phyloP scores from a whole-genome alignment of 768 basidiomycete species.

The Psilocybe tampanensis region DNA sequence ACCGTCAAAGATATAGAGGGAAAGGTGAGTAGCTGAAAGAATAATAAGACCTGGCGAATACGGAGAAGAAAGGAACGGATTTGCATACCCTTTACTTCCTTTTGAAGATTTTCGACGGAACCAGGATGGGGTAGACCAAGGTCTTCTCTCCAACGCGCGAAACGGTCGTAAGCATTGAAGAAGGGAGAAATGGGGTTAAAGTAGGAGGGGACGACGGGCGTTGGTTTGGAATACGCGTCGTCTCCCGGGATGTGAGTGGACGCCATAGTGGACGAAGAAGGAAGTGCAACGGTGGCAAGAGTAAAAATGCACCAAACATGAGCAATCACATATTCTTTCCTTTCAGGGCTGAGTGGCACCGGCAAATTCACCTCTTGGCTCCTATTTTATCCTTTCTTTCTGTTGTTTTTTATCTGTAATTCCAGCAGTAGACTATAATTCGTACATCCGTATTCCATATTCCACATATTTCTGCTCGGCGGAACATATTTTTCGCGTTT shows the following conservation, averaged over 20 bases:
- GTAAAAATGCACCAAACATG: slow-evolving; percentile 43
- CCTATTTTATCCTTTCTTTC: neutral
- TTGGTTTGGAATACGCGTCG: slow-evolving; percentile 31
- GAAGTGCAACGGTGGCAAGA: slow-evolving; percentile 32
- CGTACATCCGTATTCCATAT: neutral
- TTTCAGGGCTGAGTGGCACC: neutral
- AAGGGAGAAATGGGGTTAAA: slow-evolving; percentile 59
- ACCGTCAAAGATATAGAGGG: slow-evolving; percentile 97
- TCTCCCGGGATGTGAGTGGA: slow-evolving; percentile 46
- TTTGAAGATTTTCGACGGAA: slow-evolving; percentile 87
- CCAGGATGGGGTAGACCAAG: slow-evolving; percentile 91
- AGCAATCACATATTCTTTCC: slow-evolving; percentile 24
- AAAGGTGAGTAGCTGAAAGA: slow-evolving; percentile 78
- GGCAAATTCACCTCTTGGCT: neutral
- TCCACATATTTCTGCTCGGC: neutral
- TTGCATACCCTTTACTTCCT: slow-evolving; percentile 90
- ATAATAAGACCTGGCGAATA: slow-evolving; percentile 5
- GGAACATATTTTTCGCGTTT: slow-evolving; percentile 2
- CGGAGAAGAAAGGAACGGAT: slow-evolving; percentile 22
- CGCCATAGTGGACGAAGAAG: slow-evolving; percentile 41
- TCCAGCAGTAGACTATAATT: too few relatives aligned
- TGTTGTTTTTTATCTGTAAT: neutral
- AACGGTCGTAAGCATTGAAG: slow-evolving; percentile 66
- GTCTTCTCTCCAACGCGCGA: slow-evolving; percentile 80
- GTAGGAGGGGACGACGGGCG: slow-evolving; percentile 38